phyloP scores from a whole-genome alignment of 1,284 basidiomycete species.

The Ceratobasidium sp. region DNA sequence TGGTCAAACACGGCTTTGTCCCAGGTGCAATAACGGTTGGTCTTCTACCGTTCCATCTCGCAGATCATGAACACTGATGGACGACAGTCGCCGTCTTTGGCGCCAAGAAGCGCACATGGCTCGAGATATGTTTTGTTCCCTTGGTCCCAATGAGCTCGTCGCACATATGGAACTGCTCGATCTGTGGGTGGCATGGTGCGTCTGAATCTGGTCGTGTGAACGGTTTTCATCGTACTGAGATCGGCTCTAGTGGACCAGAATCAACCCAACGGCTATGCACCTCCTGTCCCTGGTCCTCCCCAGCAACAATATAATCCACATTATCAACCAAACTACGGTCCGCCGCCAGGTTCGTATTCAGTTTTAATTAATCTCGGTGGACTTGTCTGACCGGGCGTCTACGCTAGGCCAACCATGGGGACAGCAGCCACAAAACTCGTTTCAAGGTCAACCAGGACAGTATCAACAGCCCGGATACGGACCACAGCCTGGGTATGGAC shows the following conservation, averaged over 20 bases:
- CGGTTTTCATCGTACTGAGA: not conserved
- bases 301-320: constrained; percentile 14
- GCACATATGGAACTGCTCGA: constrained; percentile 33
- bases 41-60: no score
- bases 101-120: constrained; percentile 35
- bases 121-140: constrained; percentile 35
- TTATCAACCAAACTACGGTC: constrained; percentile 23
- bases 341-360: constrained; percentile 21
- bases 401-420: constrained; percentile 34
- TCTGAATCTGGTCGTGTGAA: not conserved
- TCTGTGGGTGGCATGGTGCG: constrained; percentile 34
- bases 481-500: no score
- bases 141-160: constrained; percentile 32
- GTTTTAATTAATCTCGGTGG: not conserved
- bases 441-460: constrained; percentile 32
- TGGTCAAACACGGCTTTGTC: constrained; percentile 32
- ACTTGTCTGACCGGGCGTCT: not conserved
- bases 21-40: constrained; percentile 25
- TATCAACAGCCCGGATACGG: constrained; percentile 35
- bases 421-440: constrained; percentile 15
- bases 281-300: constrained; percentile 24
- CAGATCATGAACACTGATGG: no score
- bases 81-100: constrained; percentile 31
- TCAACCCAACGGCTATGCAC: constrained; percentile 28
- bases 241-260: constrained; percentile 6